Evolutionary conservation across 108 stramenopile genomes (phyloP), one percentile per base, ranked within the genome.

Genomic region (Skeletonema marinoi): DNA sequence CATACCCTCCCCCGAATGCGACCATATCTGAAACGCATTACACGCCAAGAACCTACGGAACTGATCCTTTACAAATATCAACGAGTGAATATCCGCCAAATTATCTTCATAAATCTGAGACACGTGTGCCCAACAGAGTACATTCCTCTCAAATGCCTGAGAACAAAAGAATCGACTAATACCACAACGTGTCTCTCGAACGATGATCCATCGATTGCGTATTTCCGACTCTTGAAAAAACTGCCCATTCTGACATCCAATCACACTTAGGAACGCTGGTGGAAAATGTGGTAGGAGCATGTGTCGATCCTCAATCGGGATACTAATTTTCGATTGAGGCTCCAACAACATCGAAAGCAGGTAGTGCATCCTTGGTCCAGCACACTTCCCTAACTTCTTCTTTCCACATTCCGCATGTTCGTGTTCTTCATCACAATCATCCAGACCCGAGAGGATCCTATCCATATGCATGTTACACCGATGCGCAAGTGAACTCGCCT

Each of bases 381-480:
- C 54, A 56, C 54, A 46, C 16, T 16, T 46, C 25, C 25, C 25
- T 25, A 25, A 25, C 44, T 46, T 46, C 3, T 46, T 46, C 4
- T 46, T 3, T 2, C 11, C 39, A 4, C 16, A 46, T 1, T 46
- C 4, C 44, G 44, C 0, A 25, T 56, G 25, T 56, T 8, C 60
- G 17, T 38, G 6, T 9, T 21, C 31, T 10, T 60, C 67, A 7
- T 32, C 25, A 16, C 33, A 60, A 31, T 63, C 71, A 25, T 30
- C 62, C 4, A 58, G 35, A 30, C 64, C 75, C 41, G 70, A 73
- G 21, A 82, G 58, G 19, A 85, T 78, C 41, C 78, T 54, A 48
- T 85, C 81, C 85, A 85, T 85, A 16, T 66, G 33, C n/a, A 82
- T 73, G 3, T 73, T 77, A 60, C 58, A 59, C 39, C 73, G 71